These are phyloP conservation scores for Orbilia quercus DNA, from an alignment of 2,329 filamentous ascomycete species.

Conservation along the genomic window DNA sequence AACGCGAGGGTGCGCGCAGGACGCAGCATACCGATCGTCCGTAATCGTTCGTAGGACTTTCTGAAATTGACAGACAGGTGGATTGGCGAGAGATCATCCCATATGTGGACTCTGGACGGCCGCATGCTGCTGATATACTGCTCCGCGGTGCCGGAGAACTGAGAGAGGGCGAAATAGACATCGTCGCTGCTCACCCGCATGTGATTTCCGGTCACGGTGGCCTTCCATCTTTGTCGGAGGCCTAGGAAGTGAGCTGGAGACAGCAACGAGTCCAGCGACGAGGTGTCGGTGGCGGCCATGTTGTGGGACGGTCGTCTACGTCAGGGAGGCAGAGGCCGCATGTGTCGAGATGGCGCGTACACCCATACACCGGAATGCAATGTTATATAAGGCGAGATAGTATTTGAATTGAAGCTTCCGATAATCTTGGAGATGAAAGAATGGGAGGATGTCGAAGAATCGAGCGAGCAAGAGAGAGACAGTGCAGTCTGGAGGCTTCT, in stretches of 20 bases:
- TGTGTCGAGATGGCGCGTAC: too few species aligned
- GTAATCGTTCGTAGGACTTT: conserved; percentile 47
- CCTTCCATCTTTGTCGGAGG: conserved; percentile 51
- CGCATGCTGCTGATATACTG: conserved; percentile 45
- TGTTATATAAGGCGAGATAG: too few species aligned
- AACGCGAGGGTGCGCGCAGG: not conserved
- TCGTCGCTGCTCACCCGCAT: conserved; percentile 48
- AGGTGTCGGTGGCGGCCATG: conserved; percentile 10
- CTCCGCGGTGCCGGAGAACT: conserved; percentile 53
- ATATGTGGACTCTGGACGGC: conserved; percentile 49
- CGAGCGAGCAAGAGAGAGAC: too few species aligned
- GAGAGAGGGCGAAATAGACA: conserved; percentile 48
- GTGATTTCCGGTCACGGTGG: conserved; percentile 44
- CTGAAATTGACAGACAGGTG: conserved; percentile 53
- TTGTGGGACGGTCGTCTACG: not conserved
- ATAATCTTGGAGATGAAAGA: too few species aligned
- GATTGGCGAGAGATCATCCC: conserved; percentile 56
- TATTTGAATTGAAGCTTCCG: too few species aligned
- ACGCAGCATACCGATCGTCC: conserved; percentile 37
- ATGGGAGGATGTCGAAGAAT: too few species aligned
- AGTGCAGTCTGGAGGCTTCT: too few species aligned
- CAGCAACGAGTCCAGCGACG: conserved; percentile 25
- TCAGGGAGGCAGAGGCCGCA: not conserved
- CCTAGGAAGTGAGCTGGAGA: conserved; percentile 57
- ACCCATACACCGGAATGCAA: too few species aligned